A percentile compares a stretch with the other conserved stretches of the same genome.
phyloP scores from a whole-genome alignment of 2,329 filamentous ascomycete species.

The Neonectria punicea region DNA sequence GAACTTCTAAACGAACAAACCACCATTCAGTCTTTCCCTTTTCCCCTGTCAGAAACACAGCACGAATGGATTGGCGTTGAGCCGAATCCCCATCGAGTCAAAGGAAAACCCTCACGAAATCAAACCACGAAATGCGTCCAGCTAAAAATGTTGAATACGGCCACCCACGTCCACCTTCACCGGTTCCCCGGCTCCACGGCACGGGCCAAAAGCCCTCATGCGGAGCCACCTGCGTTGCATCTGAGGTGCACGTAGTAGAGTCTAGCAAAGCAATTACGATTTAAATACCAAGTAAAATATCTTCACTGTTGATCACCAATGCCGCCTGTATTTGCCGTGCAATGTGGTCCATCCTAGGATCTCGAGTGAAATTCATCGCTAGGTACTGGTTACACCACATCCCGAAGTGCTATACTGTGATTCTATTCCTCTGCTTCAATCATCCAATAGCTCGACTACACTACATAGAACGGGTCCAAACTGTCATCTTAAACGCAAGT shows the following conservation, averaged over 20 bases:
- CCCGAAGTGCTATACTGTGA: conserved; percentile 1
- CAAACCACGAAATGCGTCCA: neutral
- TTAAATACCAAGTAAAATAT: neutral
- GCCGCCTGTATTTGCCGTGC: neutral
- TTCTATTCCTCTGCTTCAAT: neutral
- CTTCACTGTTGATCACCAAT: neutral
- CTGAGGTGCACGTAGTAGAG: conserved; percentile 6
- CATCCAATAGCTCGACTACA: neutral
- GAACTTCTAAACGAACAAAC: conserved; percentile 21
- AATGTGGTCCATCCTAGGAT: neutral
- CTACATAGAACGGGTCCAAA: neutral
- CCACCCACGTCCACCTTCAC: too few species aligned
- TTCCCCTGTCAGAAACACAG: neutral
- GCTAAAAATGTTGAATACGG: neutral
- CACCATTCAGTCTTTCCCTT: too few species aligned
- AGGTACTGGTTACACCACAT: conserved; percentile 30
- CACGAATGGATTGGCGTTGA: neutral
- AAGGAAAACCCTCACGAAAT: neutral
- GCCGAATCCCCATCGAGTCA: neutral
- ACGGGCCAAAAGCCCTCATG: neutral
- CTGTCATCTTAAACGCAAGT: conserved; percentile 8
- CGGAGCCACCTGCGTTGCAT: neutral
- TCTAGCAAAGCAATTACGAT: conserved; percentile 22
- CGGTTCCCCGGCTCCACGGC: neutral
- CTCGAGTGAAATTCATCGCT: conserved; percentile 32